Evolutionary conservation across 2,329 filamentous ascomycete genomes (phyloP).

Genomic region (Fusarium acutatum): DNA sequence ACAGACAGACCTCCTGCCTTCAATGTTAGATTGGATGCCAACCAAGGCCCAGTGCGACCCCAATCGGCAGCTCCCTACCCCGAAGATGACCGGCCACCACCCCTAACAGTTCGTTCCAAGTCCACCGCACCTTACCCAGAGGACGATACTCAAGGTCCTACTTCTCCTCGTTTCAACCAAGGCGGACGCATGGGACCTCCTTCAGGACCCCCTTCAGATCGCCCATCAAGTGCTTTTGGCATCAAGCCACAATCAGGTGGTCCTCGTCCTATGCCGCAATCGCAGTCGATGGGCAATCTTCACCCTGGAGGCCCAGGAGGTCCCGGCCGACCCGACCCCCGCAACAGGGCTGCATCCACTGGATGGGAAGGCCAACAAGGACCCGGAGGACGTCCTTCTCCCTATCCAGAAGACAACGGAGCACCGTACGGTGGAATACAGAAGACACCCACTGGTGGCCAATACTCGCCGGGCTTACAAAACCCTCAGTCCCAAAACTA

Average conservation of each 20-base stretch:
- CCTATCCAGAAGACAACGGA: slow-evolving; percentile 37
- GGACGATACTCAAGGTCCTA: slow-evolving; percentile 56
- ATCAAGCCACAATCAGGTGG: slow-evolving; percentile 56
- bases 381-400: slow-evolving; percentile 37
- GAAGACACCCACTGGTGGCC: slow-evolving; percentile 38
- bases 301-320: slow-evolving; percentile 49
- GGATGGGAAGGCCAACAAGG: slow-evolving; percentile 52
- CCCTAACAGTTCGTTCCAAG: slow-evolving; percentile 55
- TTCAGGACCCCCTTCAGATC: slow-evolving; percentile 58
- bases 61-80: slow-evolving; percentile 75
- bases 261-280: slow-evolving; percentile 50
- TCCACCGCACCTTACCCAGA: slow-evolving; percentile 73
- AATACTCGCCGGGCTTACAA: slow-evolving; percentile 32
- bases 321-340: slow-evolving; percentile 49
- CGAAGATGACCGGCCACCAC: slow-evolving; percentile 68
- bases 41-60: slow-evolving; percentile 50
- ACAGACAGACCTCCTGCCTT: slow-evolving; percentile 59
- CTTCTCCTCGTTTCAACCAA: slow-evolving; percentile 54
- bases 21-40: slow-evolving; percentile 56
- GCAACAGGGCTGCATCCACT: slow-evolving; percentile 54
- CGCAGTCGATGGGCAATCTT: slow-evolving; percentile 58
- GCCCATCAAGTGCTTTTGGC: slow-evolving; percentile 62
- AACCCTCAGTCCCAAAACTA: slow-evolving; percentile 37
- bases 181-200: slow-evolving; percentile 59
- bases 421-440: slow-evolving; percentile 44